Evolutionary conservation across 257 asterid species (phyloP).

Genomic region (Ehretia macrophylla): DNA sequence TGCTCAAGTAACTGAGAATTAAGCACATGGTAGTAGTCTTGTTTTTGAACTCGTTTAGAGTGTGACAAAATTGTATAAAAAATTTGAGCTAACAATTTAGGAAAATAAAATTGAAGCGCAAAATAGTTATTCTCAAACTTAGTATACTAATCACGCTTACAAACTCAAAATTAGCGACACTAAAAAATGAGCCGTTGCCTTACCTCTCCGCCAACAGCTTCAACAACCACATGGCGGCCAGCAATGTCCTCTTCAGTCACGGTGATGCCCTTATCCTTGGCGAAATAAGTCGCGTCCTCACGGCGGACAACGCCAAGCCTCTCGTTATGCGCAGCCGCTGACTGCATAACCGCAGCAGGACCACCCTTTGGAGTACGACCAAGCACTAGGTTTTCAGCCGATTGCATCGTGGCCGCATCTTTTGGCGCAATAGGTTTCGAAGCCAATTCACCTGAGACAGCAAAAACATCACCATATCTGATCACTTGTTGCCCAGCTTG

Average conservation of each 20-base stretch:
- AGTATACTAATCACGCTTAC: no score
- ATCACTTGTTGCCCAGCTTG: not conserved
- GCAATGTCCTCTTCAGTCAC: not conserved
- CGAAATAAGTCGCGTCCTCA: conserved; percentile 7
- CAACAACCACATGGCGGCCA: conserved; percentile 9
- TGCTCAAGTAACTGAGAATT: no score
- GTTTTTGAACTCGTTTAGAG: no score
- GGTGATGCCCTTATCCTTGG: conserved; percentile 9
- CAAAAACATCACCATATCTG: conserved; percentile 18
- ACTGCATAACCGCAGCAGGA: not conserved
- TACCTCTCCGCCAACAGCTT: conserved; percentile 18
- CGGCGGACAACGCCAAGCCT: conserved; percentile 6
- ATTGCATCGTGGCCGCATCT: conserved; percentile 19
- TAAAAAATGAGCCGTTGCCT: no score
- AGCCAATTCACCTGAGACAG: conserved; percentile 4
- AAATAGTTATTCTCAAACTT: no score
- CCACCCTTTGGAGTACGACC: conserved; percentile 6
- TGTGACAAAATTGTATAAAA: no score
- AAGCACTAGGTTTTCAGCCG: conserved; percentile 9
- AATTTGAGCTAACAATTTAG: no score
- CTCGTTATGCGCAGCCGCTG: not conserved
- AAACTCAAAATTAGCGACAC: no score
- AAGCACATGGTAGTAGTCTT: no score
- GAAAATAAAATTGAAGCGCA: no score
- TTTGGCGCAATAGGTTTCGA: conserved; percentile 7